phyloP scores from a whole-genome alignment of 2,329 filamentous ascomycete genomes.

The Aspergillus versicolor region DNA sequence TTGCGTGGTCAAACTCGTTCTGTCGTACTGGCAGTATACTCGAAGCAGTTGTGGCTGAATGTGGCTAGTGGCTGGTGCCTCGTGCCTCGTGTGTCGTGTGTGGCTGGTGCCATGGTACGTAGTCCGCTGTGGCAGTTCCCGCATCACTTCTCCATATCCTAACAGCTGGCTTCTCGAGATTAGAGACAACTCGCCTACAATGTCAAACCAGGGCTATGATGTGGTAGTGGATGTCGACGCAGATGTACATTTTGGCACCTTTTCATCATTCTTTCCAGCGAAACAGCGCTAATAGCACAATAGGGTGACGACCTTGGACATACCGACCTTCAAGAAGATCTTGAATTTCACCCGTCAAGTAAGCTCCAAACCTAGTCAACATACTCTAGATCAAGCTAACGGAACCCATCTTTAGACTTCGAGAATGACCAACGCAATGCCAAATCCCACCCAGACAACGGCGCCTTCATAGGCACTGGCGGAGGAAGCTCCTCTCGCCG shows the following conservation, averaged over 20 bases:
- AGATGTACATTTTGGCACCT: conserved; percentile 60
- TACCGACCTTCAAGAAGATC: conserved; percentile 96
- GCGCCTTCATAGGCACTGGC: conserved; percentile 47
- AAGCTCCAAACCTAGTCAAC: conserved; percentile 24
- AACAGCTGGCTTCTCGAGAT: conserved; percentile 15
- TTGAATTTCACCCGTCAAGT: conserved; percentile 96
- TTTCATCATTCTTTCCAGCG: neutral
- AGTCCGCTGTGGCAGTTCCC: conserved; percentile 27
- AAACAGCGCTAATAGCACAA: conserved; percentile 13
- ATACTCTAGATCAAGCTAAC: neutral
- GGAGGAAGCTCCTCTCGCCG: conserved; percentile 39
- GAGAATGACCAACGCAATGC: conserved; percentile 57
- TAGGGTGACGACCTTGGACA: conserved; percentile 97
- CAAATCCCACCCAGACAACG: conserved; percentile 49
- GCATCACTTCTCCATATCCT: conserved; percentile 14
- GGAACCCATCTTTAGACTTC: conserved; percentile 58
- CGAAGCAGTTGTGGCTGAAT: neutral
- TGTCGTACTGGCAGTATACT: neutral
- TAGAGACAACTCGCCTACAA: conserved; percentile 41
- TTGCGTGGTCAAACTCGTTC: neutral
- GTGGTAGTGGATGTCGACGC: conserved; percentile 97
- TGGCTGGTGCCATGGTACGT: conserved; percentile 28
- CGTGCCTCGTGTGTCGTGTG: conserved; percentile 27
- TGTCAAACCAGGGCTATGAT: conserved; percentile 89
- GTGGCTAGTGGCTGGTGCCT: conserved; percentile 27